A percentile compares a stretch with the other conserved stretches of the same genome.
phyloP scores from a whole-genome alignment of 192 early-diverging fungal species.

The Cladochytrium replicatum region DNA sequence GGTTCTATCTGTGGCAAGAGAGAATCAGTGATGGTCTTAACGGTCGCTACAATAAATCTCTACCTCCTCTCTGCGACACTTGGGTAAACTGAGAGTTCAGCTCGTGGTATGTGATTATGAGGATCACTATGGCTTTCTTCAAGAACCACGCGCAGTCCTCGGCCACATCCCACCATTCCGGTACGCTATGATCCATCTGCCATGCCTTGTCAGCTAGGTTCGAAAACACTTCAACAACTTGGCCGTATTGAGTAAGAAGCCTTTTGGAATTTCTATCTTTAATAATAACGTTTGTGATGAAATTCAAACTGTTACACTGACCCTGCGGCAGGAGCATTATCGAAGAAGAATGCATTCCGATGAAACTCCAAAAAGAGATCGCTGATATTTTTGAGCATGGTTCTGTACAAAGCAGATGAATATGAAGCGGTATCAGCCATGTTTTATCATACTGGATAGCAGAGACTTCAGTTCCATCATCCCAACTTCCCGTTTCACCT shows the following conservation, averaged over 20 bases:
- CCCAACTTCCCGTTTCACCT: no score
- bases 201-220: background rate
- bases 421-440: constrained; percentile 1
- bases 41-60: no score
- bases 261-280: no score
- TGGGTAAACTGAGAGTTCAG: constrained; percentile 16
- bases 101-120: constrained; percentile 16
- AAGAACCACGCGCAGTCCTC: constrained; percentile 1
- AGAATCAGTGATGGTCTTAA: constrained; percentile 3
- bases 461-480: no score
- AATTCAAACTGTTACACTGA: no score
- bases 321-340: no score
- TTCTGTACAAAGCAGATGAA: constrained; percentile 1
- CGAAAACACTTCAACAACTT: no score
- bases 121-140: constrained; percentile 12
- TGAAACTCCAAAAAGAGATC: constrained; percentile 2
- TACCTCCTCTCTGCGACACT: no score
- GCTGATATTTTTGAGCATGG: background rate
- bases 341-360: no score
- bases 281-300: no score
- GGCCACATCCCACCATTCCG: background rate
- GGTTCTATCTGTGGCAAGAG: background rate
- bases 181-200: background rate
- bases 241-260: no score
- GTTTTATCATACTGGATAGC: constrained; percentile 2